Evolutionary conservation across 148 eudicot genomes (phyloP), one percentile per base, ranked within the genome.

Genomic region (Nyssa sinensis): DNA sequence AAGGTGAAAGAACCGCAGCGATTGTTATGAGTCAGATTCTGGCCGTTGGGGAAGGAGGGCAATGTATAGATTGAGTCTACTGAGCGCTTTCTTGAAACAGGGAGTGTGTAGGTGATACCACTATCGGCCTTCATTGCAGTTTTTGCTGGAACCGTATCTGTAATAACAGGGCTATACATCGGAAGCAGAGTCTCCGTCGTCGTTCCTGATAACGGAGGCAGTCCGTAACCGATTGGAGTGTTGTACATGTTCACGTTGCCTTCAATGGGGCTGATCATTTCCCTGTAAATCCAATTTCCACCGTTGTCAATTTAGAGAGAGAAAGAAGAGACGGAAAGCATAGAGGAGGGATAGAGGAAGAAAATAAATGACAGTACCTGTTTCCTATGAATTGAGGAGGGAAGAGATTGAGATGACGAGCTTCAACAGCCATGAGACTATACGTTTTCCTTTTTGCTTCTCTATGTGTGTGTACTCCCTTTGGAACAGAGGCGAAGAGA

Each of bases 81-180:
- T 2, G 61, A 25, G 0, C 82, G 84, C 72, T 85, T 82, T 34
- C 84, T 80, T 2, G 84, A 35, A 29, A 75, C 39, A 19, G 69
- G 76, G 49, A 74, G 84, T 31, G 63, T 30, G 41, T 71, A 78
- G 7, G 85, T 85, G 37, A 85, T 77, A 5, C 77, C 88, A 27
- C 88, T 77, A 28, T 85, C 84, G 24, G 79, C 74, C 29, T 79
- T 82, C 13, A 80, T 21, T 32, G 84, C 49, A 23, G 41, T 60
- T 12, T 34, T 71, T 1, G 31, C 64, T 31, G 74, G 70, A 61
- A 39, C n/a, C 5, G 60, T 25, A 24, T 31, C 75, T 29, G 55
- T 32, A 27, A 35, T 35, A 23, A 24, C 69, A 23, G 81, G 39
- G 59, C 41, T 55, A 17, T 75, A 75, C 44, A 44, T 65, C 27